phyloP scores from a whole-genome alignment of 495 filamentous ascomycete genomes.

The Penicillium nucicola region DNA sequence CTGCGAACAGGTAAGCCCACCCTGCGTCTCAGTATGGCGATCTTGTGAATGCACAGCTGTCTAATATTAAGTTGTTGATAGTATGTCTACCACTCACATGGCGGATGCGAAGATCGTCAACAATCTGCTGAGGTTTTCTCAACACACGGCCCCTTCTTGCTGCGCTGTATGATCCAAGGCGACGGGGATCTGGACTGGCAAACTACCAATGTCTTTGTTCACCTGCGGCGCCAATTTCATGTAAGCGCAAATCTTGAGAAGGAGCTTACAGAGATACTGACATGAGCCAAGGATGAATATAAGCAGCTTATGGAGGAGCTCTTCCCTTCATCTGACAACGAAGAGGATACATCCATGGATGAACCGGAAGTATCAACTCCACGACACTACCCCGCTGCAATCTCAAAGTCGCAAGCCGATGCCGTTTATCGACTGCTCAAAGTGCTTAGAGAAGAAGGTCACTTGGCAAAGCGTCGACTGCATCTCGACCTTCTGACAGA shows the following conservation, averaged over 20 bases:
- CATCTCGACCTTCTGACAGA: conserved; percentile 33
- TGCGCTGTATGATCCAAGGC: conserved; percentile 55
- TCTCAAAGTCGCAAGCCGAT: conserved; percentile 35
- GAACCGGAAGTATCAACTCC: conserved; percentile 21
- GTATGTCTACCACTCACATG: conserved; percentile 44
- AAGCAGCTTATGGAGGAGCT: conserved; percentile 30
- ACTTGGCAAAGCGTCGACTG: conserved; percentile 46
- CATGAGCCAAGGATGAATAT: conserved; percentile 37
- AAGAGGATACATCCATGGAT: conserved; percentile 14
- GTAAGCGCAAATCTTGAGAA: conserved; percentile 19
- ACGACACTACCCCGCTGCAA: conserved; percentile 24
- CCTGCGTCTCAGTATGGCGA: background rate
- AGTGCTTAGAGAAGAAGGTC: conserved; percentile 37
- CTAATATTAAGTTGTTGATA: conserved; percentile 15
- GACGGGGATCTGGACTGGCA: conserved; percentile 56
- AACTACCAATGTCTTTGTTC: conserved; percentile 49
- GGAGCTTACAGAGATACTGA: background rate
- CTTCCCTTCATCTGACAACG: conserved; percentile 23
- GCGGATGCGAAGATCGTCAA: conserved; percentile 42
- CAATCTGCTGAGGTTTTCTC: conserved; percentile 51
- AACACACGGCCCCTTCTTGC: conserved; percentile 52
- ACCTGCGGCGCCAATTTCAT: conserved; percentile 50
- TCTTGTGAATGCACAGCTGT: background rate
- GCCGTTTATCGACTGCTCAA: conserved; percentile 35
- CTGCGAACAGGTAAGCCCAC: conserved; percentile 40